Conservation (phyloP, 805 yeast species). For the Saccharomycopsis lassenensis region DNA sequence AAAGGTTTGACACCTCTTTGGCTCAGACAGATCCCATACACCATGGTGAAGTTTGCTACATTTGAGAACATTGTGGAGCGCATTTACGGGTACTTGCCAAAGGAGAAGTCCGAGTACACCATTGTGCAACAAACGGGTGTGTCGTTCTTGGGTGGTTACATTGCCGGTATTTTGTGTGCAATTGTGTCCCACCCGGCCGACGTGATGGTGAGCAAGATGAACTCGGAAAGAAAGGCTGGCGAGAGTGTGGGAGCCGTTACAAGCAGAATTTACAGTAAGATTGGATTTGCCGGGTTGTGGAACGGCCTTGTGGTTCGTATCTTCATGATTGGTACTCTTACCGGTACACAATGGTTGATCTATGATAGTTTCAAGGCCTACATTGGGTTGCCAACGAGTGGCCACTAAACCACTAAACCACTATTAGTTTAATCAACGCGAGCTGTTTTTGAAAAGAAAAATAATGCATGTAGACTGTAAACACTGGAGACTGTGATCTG, state of each 20-base stretch:
- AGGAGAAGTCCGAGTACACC: constrained; percentile 60
- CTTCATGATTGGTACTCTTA: constrained; percentile 93
- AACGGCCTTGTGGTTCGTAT: constrained; percentile 91
- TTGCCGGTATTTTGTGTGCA: constrained; percentile 97
- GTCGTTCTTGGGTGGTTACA: constrained; percentile 89
- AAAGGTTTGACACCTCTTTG: constrained; percentile 88
- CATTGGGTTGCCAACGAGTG: constrained; percentile 89
- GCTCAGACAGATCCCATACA: constrained; percentile 97
- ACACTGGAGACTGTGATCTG: too few species aligned
- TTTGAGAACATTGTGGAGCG: constrained; percentile 83
- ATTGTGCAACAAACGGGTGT: constrained; percentile 82
- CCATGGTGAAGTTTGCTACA: constrained; percentile 93
- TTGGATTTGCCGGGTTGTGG: constrained; percentile 91
- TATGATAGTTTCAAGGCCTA: constrained; percentile 95
- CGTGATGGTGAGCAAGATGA: constrained; percentile 92
- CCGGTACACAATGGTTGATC: constrained; percentile 94
- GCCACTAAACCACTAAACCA: constrained; percentile 21
- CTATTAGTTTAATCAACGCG: too few species aligned
- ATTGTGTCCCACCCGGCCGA: constrained; percentile 98
- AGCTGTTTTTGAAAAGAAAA: too few species aligned
- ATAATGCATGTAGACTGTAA: too few species aligned
- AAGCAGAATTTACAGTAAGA: constrained; percentile 61
- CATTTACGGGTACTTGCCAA: constrained; percentile 66
- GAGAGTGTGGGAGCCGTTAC: constrained; percentile 63
- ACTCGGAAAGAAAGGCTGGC: constrained; percentile 52